Percentiles rank a stretch among this genome's conserved stretches.
Conservation (phyloP, 2,329 filamentous ascomycete genomes). For the Aciculosporium take region DNA sequence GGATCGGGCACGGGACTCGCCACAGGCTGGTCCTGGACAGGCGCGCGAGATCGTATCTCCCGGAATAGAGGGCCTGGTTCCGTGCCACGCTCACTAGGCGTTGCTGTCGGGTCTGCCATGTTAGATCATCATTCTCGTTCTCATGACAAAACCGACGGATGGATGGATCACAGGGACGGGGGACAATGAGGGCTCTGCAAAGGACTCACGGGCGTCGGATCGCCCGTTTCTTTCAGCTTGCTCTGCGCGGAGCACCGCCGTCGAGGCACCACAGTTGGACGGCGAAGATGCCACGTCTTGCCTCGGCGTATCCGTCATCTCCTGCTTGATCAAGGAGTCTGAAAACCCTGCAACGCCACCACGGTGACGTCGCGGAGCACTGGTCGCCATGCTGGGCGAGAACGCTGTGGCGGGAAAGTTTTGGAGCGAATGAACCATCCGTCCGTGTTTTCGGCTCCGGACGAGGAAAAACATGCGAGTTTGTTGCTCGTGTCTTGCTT, state of each 20-base stretch:
- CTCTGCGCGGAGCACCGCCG: constrained; percentile 7
- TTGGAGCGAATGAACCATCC: not conserved
- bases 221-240: constrained; percentile 16
- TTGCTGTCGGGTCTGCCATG: constrained; percentile 16
- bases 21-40: constrained; percentile 3
- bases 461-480: not conserved
- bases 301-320: constrained; percentile 12
- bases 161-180: no score
- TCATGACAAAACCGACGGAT: not conserved
- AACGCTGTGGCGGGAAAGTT: not conserved
- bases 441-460: not conserved
- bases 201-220: constrained; percentile 26
- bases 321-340: constrained; percentile 11
- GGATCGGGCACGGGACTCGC: constrained; percentile 11
- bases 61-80: constrained; percentile 25
- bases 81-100: constrained; percentile 21
- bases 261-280: constrained; percentile 11
- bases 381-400: not conserved
- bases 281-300: not conserved
- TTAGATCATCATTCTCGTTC: constrained; percentile 1
- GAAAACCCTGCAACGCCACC: not conserved
- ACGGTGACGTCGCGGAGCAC: constrained; percentile 1
- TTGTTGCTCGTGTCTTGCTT: not conserved
- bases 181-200: no score
- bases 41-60: constrained; percentile 20